A percentile compares a stretch with the other conserved stretches of the same genome.
Conservation (phyloP, 2,329 filamentous ascomycete species). For the Cercospora berteroae region DNA sequence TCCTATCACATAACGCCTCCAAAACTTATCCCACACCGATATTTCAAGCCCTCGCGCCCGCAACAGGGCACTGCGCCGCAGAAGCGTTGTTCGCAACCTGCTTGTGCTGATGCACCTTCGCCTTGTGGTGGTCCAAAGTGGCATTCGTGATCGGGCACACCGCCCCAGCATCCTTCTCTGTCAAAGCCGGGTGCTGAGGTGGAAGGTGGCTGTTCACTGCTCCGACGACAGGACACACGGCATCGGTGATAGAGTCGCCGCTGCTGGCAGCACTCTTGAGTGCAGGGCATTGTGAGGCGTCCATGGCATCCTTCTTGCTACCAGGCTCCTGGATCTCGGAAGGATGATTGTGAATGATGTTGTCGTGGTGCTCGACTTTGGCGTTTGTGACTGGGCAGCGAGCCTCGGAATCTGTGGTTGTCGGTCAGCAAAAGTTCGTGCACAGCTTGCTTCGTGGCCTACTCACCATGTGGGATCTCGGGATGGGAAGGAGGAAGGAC, state of each 20-base stretch:
- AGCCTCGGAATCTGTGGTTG: constrained; percentile 40
- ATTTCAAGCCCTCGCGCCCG: constrained; percentile 29
- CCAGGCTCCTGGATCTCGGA: constrained; percentile 33
- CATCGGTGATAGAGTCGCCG: constrained; percentile 43
- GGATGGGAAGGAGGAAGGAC: constrained; percentile 48
- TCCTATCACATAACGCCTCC: neutral
- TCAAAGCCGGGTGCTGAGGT: constrained; percentile 44
- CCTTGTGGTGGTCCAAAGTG: constrained; percentile 44
- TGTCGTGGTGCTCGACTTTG: constrained; percentile 47
- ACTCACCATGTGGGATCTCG: constrained; percentile 25
- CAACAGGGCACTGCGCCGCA: constrained; percentile 45
- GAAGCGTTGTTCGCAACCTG: constrained; percentile 40
- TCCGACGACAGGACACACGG: constrained; percentile 47
- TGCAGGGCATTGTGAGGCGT: constrained; percentile 44
- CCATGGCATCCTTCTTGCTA: constrained; percentile 27
- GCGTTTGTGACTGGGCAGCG: constrained; percentile 48
- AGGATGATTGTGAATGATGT: constrained; percentile 43
- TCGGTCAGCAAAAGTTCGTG: neutral
- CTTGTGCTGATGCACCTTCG: constrained; percentile 44
- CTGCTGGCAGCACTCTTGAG: constrained; percentile 42
- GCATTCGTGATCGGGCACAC: constrained; percentile 48
- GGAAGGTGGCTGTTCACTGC: constrained; percentile 42
- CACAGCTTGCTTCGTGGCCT: neutral
- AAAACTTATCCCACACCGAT: neutral
- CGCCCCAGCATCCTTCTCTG: constrained; percentile 39